phyloP scores from a whole-genome alignment of 495 filamentous ascomycete genomes.

The Entonaema liquescens region DNA sequence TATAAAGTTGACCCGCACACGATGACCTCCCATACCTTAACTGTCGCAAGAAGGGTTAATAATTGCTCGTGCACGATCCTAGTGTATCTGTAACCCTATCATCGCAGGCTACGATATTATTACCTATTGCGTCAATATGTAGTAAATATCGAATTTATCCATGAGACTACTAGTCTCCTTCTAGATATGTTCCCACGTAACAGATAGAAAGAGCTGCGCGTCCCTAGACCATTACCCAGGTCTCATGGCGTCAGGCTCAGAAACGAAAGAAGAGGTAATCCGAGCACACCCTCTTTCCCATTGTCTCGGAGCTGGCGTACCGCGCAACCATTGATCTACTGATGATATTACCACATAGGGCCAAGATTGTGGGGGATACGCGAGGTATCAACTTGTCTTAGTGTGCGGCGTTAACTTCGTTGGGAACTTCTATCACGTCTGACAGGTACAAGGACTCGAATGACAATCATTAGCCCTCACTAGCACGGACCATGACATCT shows the following conservation, averaged over 20 bases:
- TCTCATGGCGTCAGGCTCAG: conserved; percentile 12
- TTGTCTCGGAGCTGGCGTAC: conserved; percentile 26
- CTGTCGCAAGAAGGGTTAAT: conserved; percentile 34
- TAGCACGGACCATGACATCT: conserved; percentile 21
- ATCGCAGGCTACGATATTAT: conserved; percentile 7
- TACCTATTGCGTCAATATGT: conserved; percentile 9
- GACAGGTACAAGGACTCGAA: conserved; percentile 37
- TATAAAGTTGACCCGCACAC: conserved; percentile 22
- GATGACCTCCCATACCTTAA: conserved; percentile 29
- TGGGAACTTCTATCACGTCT: conserved; percentile 11
- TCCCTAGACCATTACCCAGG: conserved; percentile 15
- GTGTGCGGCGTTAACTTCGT: conserved; percentile 14
- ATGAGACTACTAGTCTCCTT: conserved; percentile 36
- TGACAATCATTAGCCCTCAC: conserved; percentile 5
- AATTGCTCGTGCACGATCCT: conserved; percentile 32
- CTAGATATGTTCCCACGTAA: conserved; percentile 23
- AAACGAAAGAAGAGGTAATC: conserved; percentile 36
- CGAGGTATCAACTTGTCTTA: conserved; percentile 28
- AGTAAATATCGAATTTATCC: conserved; percentile 34
- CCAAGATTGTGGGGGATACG: conserved; percentile 38
- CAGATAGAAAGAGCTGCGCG: conserved; percentile 23
- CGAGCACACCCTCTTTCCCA: conserved; percentile 34
- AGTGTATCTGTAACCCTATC: conserved; percentile 17
- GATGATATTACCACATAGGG: conserved; percentile 18
- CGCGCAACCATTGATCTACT: conserved; percentile 21